These are phyloP conservation scores for Cladosporium colombiae DNA, from an alignment of 2,329 filamentous ascomycete species.

Conservation along the genomic window DNA sequence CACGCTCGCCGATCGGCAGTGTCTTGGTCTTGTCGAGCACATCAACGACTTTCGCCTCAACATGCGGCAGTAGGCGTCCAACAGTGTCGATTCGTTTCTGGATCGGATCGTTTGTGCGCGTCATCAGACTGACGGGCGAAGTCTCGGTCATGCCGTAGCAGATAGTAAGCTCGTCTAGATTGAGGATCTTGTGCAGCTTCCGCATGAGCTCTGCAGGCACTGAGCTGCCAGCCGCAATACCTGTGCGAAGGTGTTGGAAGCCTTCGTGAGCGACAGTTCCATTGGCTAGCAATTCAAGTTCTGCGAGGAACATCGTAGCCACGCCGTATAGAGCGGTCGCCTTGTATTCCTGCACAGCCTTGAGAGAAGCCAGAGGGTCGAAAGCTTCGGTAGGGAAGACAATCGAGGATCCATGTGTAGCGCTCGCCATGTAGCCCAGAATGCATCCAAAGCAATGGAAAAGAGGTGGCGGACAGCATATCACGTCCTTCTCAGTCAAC, in stretches of 20 bases:
- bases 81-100: slow-evolving; percentile 73
- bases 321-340: slow-evolving; percentile 81
- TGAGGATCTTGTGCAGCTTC: slow-evolving; percentile 70
- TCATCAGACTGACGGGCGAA: slow-evolving; percentile 74
- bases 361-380: slow-evolving; percentile 71
- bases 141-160: slow-evolving; percentile 98
- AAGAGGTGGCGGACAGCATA: slow-evolving; percentile 62
- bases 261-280: slow-evolving; percentile 47
- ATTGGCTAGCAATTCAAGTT: slow-evolving; percentile 69
- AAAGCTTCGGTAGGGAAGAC: slow-evolving; percentile 87
- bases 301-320: slow-evolving; percentile 89
- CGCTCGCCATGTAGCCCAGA: slow-evolving; percentile 93
- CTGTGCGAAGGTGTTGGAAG: slow-evolving; percentile 73
- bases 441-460: slow-evolving; percentile 83
- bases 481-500: slow-evolving; percentile 69
- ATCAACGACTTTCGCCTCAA: slow-evolving; percentile 74
- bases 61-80: slow-evolving; percentile 81
- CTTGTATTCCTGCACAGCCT: slow-evolving; percentile 62
- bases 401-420: slow-evolving; percentile 77
- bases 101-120: slow-evolving; percentile 71
- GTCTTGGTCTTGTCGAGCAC: slow-evolving; percentile 60
- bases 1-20: slow-evolving; percentile 65
- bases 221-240: slow-evolving; percentile 85
- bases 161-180: slow-evolving; percentile 80
- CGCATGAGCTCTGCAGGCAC: slow-evolving; percentile 82